A percentile compares a stretch with the other conserved stretches of the same genome.
These are phyloP conservation scores for Penicillium brasilianum DNA, from an alignment of 2,329 filamentous ascomycete genomes.

Conservation along the genomic window DNA sequence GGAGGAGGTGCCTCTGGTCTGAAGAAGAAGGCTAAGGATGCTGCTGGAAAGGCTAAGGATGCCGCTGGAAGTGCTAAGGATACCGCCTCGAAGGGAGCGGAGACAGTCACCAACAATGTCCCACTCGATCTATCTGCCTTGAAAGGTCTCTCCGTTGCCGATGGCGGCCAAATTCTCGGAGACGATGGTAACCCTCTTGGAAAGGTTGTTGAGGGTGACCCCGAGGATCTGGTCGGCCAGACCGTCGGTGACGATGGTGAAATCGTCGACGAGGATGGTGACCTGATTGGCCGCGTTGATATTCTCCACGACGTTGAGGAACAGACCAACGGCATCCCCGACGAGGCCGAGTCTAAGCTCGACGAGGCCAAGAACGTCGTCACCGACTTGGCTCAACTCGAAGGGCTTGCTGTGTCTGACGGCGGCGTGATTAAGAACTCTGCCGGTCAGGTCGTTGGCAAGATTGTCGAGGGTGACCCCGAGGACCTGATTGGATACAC, in stretches of 20 bases:
- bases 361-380: constrained; percentile 35
- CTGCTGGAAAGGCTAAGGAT: constrained; percentile 25
- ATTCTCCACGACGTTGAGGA: constrained; percentile 33
- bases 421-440: constrained; percentile 59
- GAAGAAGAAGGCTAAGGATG: constrained; percentile 25
- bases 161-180: constrained; percentile 45
- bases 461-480: constrained; percentile 49
- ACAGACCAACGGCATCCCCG: constrained; percentile 29
- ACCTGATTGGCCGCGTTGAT: constrained; percentile 46
- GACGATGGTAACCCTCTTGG: constrained; percentile 44
- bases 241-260: constrained; percentile 46
- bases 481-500: constrained; percentile 44
- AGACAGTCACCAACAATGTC: constrained; percentile 15
- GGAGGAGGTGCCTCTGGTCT: constrained; percentile 21
- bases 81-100: constrained; percentile 13
- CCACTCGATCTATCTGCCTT: constrained; percentile 42
- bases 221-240: constrained; percentile 48
- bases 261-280: constrained; percentile 40
- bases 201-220: constrained; percentile 48
- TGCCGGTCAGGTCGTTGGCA: constrained; percentile 45
- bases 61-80: constrained; percentile 27
- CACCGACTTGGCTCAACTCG: constrained; percentile 42
- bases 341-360: constrained; percentile 23
- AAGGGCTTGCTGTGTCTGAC: constrained; percentile 53
- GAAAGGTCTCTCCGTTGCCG: constrained; percentile 46